Evolutionary conservation across 1,139 yeast genomes (phyloP), one percentile per base, ranked within the genome.

Genomic region (Taphrina populina): DNA sequence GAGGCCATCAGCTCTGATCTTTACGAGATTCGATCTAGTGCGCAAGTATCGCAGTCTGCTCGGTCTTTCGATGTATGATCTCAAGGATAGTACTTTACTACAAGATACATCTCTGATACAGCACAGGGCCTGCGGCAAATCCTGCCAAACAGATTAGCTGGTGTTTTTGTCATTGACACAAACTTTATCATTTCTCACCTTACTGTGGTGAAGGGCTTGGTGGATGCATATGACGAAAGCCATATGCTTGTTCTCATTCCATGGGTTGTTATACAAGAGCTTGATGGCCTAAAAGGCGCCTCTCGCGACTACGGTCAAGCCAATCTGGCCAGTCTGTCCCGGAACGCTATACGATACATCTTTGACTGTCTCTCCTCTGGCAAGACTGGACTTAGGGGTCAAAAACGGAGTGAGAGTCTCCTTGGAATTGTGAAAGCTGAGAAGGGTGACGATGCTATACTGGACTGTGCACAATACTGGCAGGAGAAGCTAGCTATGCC

Each of bases 281-380:
- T 90, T 23, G 96, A 90, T 68, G 92, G 90, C 0, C 72, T 88
- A 58, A 88, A 88, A 65, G 24, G 15, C 10, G 29, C 55, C 26
- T 23, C 40, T 32, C 23, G 54, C 24, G 13, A 33, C 29, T 32
- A 34, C 44, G 49, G 33, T n/a, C 36, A 43, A 11, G 52, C 39
- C 10, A 29, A 40, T 6, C 58, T 62, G 6, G 60, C 60, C 4
- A 33, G 21, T 4, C 69, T 80, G 45, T 95, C 96, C 0, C 73
- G 95, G 36, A 71, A 76, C 71, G 95, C 95, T 0, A 86, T 80
- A 62, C 82, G 79, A 59, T 90, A 96, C 95, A 76, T 87, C 8
- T 85, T 79, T 64, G 66, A 70, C n/a, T 72, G 76, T 45, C 70
- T 90, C 35, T 85, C 88, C 0, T 72, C 73, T 7, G 66, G 69